Evolutionary conservation across 164 flowering plant genomes (phyloP).

Genomic region (Tinospora cordifolia): DNA sequence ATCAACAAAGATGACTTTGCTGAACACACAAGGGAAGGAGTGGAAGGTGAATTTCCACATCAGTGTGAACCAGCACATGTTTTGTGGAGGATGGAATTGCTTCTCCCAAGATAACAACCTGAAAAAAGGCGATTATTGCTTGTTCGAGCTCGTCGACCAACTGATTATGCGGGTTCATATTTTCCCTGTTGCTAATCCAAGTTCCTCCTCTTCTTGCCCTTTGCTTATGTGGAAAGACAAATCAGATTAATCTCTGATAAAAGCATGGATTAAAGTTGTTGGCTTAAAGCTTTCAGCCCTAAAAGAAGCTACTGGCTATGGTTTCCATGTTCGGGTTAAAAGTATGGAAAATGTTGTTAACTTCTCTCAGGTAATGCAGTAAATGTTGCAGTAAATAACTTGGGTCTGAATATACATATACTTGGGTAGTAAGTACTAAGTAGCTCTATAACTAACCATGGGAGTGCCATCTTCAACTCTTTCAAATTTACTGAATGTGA

Average conservation of each 20-base stretch:
- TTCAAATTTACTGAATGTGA: background rate
- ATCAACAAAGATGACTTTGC: background rate
- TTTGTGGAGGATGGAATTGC: background rate
- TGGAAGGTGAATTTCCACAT: background rate
- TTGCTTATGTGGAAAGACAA: background rate
- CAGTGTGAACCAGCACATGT: background rate
- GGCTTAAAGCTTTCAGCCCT: too few relatives aligned
- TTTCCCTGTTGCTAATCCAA: background rate
- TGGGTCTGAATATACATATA: too few relatives aligned
- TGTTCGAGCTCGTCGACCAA: background rate
- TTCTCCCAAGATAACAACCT: background rate
- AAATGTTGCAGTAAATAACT: too few relatives aligned
- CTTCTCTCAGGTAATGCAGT: too few relatives aligned
- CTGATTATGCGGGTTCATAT: background rate
- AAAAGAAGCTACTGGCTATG: too few relatives aligned
- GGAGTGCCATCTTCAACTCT: background rate
- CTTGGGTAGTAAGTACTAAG: too few relatives aligned
- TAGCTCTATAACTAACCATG: background rate
- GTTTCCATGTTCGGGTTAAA: too few relatives aligned
- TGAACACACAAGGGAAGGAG: background rate
- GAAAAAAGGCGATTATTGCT: background rate
- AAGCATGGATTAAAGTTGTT: background rate
- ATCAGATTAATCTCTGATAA: background rate
- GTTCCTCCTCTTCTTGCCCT: too few relatives aligned
- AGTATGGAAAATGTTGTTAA: too few relatives aligned